Conservation (phyloP, 2,329 filamentous ascomycete species). For the Colletotrichum sp. region DNA sequence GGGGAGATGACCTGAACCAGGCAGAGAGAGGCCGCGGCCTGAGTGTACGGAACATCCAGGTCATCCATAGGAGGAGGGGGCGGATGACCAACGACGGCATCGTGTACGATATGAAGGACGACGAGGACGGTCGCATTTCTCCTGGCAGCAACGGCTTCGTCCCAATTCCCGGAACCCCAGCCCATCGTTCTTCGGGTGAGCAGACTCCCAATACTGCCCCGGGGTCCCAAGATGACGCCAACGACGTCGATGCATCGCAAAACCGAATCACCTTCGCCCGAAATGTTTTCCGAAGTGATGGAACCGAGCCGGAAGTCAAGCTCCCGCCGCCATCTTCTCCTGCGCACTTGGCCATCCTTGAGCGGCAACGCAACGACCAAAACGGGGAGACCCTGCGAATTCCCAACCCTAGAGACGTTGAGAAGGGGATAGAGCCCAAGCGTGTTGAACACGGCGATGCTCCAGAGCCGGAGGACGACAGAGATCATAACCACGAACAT, state of each 20-base stretch:
- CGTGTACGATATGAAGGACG: conserved; percentile 46
- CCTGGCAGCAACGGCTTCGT: conserved; percentile 21
- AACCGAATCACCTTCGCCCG: conserved; percentile 70
- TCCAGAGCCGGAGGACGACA: conserved; percentile 40
- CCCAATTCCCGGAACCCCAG: not conserved
- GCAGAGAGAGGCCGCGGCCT: conserved; percentile 56
- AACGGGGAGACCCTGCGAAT: conserved; percentile 82
- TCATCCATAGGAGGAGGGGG: conserved; percentile 64
- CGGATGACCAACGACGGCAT: conserved; percentile 67
- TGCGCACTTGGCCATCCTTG: conserved; percentile 86
- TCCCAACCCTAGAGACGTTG: conserved; percentile 88
- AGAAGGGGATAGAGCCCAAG: conserved; percentile 76
- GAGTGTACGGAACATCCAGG: conserved; percentile 67
- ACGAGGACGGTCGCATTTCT: conserved; percentile 28
- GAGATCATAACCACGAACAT: conserved; percentile 27
- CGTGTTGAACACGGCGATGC: conserved; percentile 44
- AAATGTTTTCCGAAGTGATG: conserved; percentile 66
- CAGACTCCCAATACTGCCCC: not conserved
- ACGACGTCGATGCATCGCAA: conserved; percentile 1
- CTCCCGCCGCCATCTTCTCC: conserved; percentile 60
- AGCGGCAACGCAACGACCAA: conserved; percentile 78
- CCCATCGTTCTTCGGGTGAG: not conserved
- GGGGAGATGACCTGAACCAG: conserved; percentile 45
- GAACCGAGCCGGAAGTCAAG: conserved; percentile 54
- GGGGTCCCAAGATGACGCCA: not conserved